Evolutionary conservation across 257 asterid genomes (phyloP).

Genomic region (Perilla frutescens): DNA sequence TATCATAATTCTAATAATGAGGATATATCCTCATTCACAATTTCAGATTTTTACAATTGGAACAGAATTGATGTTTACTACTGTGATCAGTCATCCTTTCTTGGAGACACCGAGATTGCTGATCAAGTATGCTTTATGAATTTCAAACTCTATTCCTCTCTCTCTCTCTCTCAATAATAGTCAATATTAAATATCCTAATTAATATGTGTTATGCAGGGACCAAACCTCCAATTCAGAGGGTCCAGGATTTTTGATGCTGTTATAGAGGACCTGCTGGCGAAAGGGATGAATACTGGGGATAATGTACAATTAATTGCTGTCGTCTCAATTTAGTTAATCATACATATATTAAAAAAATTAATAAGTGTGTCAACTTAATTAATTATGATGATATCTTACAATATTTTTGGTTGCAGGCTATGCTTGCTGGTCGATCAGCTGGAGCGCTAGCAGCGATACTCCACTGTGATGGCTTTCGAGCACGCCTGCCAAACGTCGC

Average conservation of each 20-base stretch:
- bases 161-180: too few relatives aligned
- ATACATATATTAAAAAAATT: too few relatives aligned
- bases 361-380: too few relatives aligned
- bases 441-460: neutral
- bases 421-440: neutral
- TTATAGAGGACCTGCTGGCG: neutral
- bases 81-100: neutral
- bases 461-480: neutral
- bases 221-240: neutral
- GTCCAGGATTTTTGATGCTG: neutral
- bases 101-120: neutral
- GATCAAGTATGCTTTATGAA: neutral
- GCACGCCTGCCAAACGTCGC: neutral
- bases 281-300: neutral
- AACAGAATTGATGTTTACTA: neutral
- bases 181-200: too few relatives aligned
- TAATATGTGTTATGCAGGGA: too few relatives aligned
- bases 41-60: neutral
- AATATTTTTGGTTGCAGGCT: neutral
- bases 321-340: too few relatives aligned
- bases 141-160: too few relatives aligned
- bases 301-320: too few relatives aligned
- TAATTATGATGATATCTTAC: too few relatives aligned
- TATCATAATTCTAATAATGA: too few relatives aligned
- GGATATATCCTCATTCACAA: too few relatives aligned